Evolutionary conservation across 805 yeast genomes (phyloP).

Genomic region (Ogataea populi-albae): DNA sequence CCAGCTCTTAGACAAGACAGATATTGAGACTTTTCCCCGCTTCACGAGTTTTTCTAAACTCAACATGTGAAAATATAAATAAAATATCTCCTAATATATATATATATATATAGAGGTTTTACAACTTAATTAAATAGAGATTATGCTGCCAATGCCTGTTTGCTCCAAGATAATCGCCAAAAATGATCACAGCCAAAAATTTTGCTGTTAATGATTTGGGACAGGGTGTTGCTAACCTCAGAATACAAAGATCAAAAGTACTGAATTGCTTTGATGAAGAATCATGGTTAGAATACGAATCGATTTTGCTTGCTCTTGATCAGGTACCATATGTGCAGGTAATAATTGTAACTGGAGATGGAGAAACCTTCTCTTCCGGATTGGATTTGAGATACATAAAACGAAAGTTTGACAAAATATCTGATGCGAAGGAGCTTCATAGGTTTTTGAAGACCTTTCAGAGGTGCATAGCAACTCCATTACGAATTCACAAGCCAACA

Average conservation of each 20-base stretch:
- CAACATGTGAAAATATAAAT: too few species aligned
- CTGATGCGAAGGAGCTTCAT: constrained; percentile 20
- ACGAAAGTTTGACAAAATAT: constrained; percentile 16
- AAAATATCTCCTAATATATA: too few species aligned
- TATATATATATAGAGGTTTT: too few species aligned
- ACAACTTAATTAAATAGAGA: too few species aligned
- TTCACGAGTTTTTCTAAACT: too few species aligned
- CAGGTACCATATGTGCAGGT: constrained; percentile 44
- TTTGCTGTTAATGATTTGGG: constrained; percentile 4
- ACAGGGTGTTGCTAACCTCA: constrained; percentile 45
- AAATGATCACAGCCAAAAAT: too few species aligned
- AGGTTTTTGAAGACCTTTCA: constrained; percentile 57
- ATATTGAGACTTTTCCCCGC: too few species aligned
- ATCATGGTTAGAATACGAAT: constrained; percentile 57
- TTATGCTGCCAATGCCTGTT: too few species aligned
- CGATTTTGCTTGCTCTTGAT: constrained; percentile 45
- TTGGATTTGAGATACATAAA: constrained; percentile 47
- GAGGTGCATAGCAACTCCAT: constrained; percentile 47
- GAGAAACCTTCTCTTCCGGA: constrained; percentile 62
- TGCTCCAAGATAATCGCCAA: too few species aligned
- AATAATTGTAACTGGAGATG: constrained; percentile 55
- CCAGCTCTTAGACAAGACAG: too few species aligned
- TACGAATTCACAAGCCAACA: constrained; percentile 54
- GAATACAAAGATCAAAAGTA: constrained; percentile 57
- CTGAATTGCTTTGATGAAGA: constrained; percentile 56